Evolutionary conservation across 2,329 filamentous ascomycete genomes (phyloP).

Genomic region (Sclerotinia minor): DNA sequence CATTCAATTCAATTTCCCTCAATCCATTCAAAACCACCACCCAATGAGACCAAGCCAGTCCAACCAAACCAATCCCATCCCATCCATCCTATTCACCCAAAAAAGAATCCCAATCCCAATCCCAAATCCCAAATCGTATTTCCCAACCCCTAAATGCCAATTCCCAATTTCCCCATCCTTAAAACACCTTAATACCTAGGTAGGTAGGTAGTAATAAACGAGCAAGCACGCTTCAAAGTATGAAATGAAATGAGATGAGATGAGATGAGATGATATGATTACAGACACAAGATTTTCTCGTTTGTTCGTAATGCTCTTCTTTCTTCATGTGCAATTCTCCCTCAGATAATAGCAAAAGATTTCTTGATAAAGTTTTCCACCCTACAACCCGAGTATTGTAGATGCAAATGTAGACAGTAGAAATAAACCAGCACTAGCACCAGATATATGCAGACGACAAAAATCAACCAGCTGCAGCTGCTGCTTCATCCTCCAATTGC

Average conservation of each 20-base stretch:
- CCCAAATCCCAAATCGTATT: not conserved
- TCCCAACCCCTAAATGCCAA: not conserved
- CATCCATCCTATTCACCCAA: not conserved
- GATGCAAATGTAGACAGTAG: not conserved
- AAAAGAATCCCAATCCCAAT: not conserved
- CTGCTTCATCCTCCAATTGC: conserved; percentile 33
- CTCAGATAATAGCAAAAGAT: not conserved
- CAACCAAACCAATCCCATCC: not conserved
- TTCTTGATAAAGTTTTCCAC: conserved; percentile 43
- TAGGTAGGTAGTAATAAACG: not conserved
- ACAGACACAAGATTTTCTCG: conserved; percentile 1
- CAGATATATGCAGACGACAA: not conserved
- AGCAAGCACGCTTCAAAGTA: not conserved
- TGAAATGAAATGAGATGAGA: no score
- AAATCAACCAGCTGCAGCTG: conserved; percentile 1
- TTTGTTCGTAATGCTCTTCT: not conserved
- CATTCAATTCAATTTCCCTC: not conserved
- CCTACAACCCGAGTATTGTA: not conserved
- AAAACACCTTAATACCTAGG: conserved; percentile 18
- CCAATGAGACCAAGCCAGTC: no score
- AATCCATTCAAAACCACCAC: no score
- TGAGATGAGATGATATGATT: not conserved
- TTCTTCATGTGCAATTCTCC: not conserved
- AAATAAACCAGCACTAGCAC: conserved; percentile 6
- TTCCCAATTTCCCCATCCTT: not conserved